These are phyloP conservation scores for Litsea cubeba DNA, from an alignment of 164 flowering plant genomes.

Conservation along the genomic window DNA sequence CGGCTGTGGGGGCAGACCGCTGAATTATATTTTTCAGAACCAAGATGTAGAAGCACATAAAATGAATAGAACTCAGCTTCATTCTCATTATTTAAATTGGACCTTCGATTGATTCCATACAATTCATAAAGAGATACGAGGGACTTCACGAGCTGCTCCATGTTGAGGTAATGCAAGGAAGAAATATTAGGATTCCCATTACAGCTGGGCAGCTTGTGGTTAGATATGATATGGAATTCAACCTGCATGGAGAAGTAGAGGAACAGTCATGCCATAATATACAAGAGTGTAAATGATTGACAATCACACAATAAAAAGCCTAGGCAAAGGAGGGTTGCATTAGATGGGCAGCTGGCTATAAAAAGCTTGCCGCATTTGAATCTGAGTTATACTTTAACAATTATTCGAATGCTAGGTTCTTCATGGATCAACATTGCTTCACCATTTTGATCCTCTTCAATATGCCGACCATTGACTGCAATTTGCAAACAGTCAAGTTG, in stretches of 20 bases:
- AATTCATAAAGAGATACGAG: constrained; percentile 56
- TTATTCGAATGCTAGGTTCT: too few species aligned
- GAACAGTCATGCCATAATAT: background rate
- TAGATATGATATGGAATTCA: constrained; percentile 75
- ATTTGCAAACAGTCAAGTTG: too few species aligned
- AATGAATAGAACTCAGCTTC: constrained; percentile 77
- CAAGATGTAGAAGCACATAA: constrained; percentile 79
- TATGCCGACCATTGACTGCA: too few species aligned
- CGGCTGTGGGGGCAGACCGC: constrained; percentile 27
- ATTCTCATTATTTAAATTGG: constrained; percentile 29
- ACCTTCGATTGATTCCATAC: constrained; percentile 47
- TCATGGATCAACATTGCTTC: too few species aligned
- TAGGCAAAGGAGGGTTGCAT: background rate
- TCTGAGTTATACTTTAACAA: too few species aligned
- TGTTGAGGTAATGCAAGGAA: constrained; percentile 60
- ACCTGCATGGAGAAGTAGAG: constrained; percentile 45
- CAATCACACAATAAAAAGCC: background rate
- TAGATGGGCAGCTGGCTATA: background rate
- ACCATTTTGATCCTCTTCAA: too few species aligned
- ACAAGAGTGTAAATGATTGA: background rate
- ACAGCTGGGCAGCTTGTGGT: constrained; percentile 50
- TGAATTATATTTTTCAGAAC: constrained; percentile 43
- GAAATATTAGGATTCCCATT: constrained; percentile 29
- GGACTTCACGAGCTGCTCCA: constrained; percentile 80
- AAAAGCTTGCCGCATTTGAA: background rate